These are phyloP conservation scores for Alternaria triticina DNA, from an alignment of 2,329 filamentous ascomycete species.

Conservation along the genomic window DNA sequence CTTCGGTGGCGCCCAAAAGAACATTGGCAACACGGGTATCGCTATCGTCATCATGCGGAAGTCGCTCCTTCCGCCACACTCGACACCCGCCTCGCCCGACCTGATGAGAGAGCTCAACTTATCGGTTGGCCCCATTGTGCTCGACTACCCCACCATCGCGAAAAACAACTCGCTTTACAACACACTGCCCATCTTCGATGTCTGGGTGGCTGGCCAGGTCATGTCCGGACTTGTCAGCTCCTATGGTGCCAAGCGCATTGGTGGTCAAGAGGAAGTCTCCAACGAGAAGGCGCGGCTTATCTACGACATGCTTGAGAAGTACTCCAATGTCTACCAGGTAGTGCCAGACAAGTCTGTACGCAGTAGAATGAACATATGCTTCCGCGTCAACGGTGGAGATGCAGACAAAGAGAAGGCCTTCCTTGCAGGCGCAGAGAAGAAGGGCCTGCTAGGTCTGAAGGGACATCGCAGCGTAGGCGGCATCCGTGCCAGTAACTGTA, in stretches of 20 bases:
- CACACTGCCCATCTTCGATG: conserved; percentile 92
- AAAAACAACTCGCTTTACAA: conserved; percentile 98
- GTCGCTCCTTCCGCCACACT: conserved; percentile 72
- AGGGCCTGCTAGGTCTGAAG: conserved; percentile 79
- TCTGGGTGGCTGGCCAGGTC: conserved; percentile 89
- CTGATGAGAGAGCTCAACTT: conserved; percentile 77
- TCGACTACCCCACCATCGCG: conserved; percentile 83
- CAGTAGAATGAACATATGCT: conserved; percentile 95
- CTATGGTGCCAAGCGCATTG: conserved; percentile 70
- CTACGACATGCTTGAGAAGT: conserved; percentile 77
- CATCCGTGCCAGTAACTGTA: conserved; percentile 81
- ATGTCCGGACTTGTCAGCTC: conserved; percentile 74
- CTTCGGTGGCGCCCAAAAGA: conserved; percentile 94
- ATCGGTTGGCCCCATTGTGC: conserved; percentile 78
- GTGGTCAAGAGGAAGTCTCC: conserved; percentile 76
- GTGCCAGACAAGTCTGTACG: conserved; percentile 77
- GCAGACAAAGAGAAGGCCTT: conserved; percentile 80
- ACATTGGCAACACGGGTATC: conserved; percentile 84
- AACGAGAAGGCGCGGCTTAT: conserved; percentile 77
- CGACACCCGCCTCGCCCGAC: conserved; percentile 64
- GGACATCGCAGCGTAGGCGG: conserved; percentile 88
- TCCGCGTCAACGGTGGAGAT: conserved; percentile 72
- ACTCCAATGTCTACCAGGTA: conserved; percentile 75
- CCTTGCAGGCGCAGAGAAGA: conserved; percentile 71
- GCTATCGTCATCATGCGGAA: conserved; percentile 88